These are phyloP conservation scores for Elaphomyces granulatus DNA, from an alignment of 495 filamentous ascomycete genomes.

Conservation along the genomic window DNA sequence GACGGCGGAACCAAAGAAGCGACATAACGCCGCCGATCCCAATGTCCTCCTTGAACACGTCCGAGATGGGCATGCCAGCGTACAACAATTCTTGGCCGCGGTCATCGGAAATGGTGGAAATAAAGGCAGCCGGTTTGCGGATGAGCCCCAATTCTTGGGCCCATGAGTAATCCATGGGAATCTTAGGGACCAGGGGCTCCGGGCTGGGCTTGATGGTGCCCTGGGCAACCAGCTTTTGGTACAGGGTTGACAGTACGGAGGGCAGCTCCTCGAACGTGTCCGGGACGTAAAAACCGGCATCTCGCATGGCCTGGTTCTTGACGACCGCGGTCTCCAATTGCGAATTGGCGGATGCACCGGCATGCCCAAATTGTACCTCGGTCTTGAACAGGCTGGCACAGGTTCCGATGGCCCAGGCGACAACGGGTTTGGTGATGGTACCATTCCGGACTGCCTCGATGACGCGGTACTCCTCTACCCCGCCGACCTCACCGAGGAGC, in stretches of 20 bases:
- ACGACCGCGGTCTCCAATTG: conserved; percentile 89
- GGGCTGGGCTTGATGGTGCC: conserved; percentile 72
- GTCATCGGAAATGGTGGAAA: conserved; percentile 98
- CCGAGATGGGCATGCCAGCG: conserved; percentile 97
- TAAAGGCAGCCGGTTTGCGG: conserved; percentile 98
- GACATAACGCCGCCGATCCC: conserved; percentile 99
- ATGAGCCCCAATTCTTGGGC: conserved; percentile 97
- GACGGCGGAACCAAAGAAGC: conserved; percentile 97
- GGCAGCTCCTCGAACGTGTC: conserved; percentile 97
- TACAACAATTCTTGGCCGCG: conserved; percentile 98
- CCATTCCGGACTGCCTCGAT: conserved; percentile 95
- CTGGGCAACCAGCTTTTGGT: conserved; percentile 67
- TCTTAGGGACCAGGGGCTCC: conserved; percentile 93
- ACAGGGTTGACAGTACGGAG: conserved; percentile 55
- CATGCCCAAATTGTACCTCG: conserved; percentile 98
- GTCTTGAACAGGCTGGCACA: conserved; percentile 99
- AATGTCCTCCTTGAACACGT: conserved; percentile 98
- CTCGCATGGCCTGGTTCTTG: conserved; percentile 94
- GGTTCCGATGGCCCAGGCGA: conserved; percentile 98
- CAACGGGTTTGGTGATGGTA: conserved; percentile 90
- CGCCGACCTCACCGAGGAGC: conserved; percentile 93
- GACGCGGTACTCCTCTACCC: conserved; percentile 98
- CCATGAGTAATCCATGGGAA: conserved; percentile 99
- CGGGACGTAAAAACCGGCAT: conserved; percentile 87
- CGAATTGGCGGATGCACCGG: conserved; percentile 96